Evolutionary conservation across 2,329 filamentous ascomycete species (phyloP), one percentile per base, ranked within the genome.

Genomic region (Epicoccum nigrum): DNA sequence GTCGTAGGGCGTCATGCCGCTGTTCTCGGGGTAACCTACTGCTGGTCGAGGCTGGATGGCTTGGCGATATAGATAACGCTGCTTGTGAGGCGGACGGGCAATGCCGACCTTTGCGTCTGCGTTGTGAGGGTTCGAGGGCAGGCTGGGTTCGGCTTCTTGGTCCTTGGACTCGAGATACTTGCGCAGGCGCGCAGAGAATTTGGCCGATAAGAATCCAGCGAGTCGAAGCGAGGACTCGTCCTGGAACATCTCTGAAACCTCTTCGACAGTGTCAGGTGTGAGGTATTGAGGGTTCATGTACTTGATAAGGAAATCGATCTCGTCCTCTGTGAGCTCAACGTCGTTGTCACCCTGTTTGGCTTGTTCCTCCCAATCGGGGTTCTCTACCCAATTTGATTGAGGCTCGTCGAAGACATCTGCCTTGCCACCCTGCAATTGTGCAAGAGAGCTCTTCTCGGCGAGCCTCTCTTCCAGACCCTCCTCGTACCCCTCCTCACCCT

Each of bases 251-350:
- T 90, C 86, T 2, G 85, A 83, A 47, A 97, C 83, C 65, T 92
- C 86, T 55, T 94, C 89, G 12, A 96, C 83, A 2, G 91, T 94
- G 70, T 97, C 92, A 0, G 94, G 94, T 0, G 90, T 95, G 12
- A 99, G 82, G 70, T 97, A 99, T 11, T 87, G 89, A 0, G 94
- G 92, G 12, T 90, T 83, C 69, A 99, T 87, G 77, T 92, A 99
- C 70, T 92, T 87, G 59, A 97, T 84, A 47, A 99, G 76, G 72
- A 97, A 97, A 58, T 93, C 89, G 25, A 97, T 81, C 63, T 97
- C 94, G 13, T 83, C 80, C 69, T 90, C 89, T 13, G 89, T 86
- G 33, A 97, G 81, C 74, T 81, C 79, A 13, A 49, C 51, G 5
- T 57, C 54, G 6, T 72, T 68, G 8, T 77, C 74, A 13, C 86